Base-by-base conservation (phyloP, 192 early-diverging fungal genomes). In the Radiomyces spectabilis region DNA sequence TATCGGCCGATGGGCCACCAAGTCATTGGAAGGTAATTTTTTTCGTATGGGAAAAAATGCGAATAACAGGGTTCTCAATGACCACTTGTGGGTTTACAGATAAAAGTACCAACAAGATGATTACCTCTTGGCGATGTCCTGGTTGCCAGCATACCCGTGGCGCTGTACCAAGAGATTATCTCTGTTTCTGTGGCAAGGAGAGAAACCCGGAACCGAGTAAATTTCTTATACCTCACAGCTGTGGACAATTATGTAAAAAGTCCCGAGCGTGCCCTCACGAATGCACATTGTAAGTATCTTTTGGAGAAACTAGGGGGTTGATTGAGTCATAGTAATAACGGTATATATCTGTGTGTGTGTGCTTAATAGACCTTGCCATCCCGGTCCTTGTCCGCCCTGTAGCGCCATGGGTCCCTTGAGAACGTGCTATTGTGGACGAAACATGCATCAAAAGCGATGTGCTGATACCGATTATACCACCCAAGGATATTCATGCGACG, bases 341-440 rank as follows among this genome's bases (percentile, higher is more conserved):
- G 22, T 35, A 44, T 21, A 45, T 41, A 22, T 31, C 10, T 27
- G 22, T 35, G 8, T 27, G 40, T 37, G 32, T n/a, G 31, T 15
- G 16, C 7, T 51, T 38, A 18, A 1, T 30, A 81, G 79, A 4
- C 84, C 80, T 21, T 95, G 94, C 59, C 94, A 95, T 74, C 93
- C 94, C 12, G 93, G 95, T 2, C 95, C 95, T 8, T 96, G 93
- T 50, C 85, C 89, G 41, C 91, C 92, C 2, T 98, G 95, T 66
- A 81, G 87, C 21, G 74, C 82, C 5, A 78, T 88, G 65, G 85
- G 85, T 2, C 86, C 89, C 3, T 65, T 79, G 19, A 79, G 82
- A 49, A 66, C 68, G 16, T 98, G 95, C 77, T 86, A 78, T 65
- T 98, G 95, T 74, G 92, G 91, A 3, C 84, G 81, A 34, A 65